Evolutionary conservation across 305 asterid genomes (phyloP).

Genomic region (Fraxinus velutina): DNA sequence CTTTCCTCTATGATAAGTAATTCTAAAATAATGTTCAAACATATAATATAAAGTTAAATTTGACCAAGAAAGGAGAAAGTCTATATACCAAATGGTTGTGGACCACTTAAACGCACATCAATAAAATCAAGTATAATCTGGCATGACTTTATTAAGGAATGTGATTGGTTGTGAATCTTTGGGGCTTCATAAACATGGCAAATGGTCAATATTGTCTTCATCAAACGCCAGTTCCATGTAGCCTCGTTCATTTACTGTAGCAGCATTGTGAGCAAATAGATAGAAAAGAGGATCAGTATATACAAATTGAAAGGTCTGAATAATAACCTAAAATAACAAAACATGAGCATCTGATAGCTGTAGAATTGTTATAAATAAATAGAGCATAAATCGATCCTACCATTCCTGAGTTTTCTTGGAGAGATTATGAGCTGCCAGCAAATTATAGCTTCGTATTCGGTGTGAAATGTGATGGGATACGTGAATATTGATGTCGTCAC

Average conservation of each 20-base stretch:
- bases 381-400: slow-evolving; percentile 26
- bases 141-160: slow-evolving; percentile 84
- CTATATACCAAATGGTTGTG: slow-evolving; percentile 14
- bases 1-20: slow-evolving; percentile 14
- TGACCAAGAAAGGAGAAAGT: slow-evolving; percentile 16
- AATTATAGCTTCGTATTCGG: slow-evolving; percentile 85
- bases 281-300: not conserved
- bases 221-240: slow-evolving; percentile 90
- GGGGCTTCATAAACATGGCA: slow-evolving; percentile 75
- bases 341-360: not conserved
- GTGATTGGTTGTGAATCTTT: slow-evolving; percentile 68
- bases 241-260: slow-evolving; percentile 83
- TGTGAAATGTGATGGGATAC: slow-evolving; percentile 89
- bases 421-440: slow-evolving; percentile 80
- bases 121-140: slow-evolving; percentile 51
- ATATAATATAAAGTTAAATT: slow-evolving; percentile 12
- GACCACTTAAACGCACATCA: slow-evolving; percentile 18
- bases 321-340: not conserved
- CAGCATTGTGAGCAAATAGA: slow-evolving; percentile 14
- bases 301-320: not conserved
- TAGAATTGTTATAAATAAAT: not conserved
- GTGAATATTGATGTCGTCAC: slow-evolving; percentile 90
- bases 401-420: slow-evolving; percentile 91
- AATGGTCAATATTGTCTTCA: slow-evolving; percentile 81
- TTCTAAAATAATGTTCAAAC: slow-evolving; percentile 11